Base-by-base conservation (phyloP, 73 alveolate genomes). In the Paramecium pentaurelia region DNA sequence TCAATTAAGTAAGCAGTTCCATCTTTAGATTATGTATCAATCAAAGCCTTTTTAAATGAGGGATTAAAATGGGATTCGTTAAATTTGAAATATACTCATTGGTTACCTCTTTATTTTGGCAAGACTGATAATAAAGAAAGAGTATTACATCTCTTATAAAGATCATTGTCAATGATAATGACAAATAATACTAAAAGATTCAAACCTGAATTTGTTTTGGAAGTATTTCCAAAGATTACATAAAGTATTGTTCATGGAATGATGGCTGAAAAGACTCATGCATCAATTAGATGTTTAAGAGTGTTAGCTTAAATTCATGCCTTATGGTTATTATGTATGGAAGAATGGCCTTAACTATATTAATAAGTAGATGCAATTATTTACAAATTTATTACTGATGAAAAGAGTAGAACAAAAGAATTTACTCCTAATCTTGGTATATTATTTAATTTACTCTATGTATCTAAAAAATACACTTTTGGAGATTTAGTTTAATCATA, bases 71-170 rank as follows among this genome's bases (percentile, higher is more conserved):
- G 92, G 92, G 94, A 97, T 40, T 95, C 97, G 70, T 86, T 93
- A 64, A 97, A 98, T 60, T 97, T 93, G 58, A 93, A 89, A 30
- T 97, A 96, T 95, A 93, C 98, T 38, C 99, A 97, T 93, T 97
- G 98, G 98, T 95, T 97, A 83, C 99, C 99, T 12, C 92, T 97
- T 70, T 96, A 94, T 93, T 97, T 97, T 77, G 98, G 99, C 51
- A 92, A 91, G 36, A 90, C 75, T 0, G 95, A 86, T 34, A 70
- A 92, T 30, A 91, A 94, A 83, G 99, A 95, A 8, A 93, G 97
- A 92, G 87, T 86, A 47, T 86, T 97, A 49, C 97, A 93, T 77
- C 95, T 97, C 71, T 86, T 94, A 10, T 92, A 95, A 94, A 95
- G 95, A 71, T 95, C 99, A 8, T 59, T 98, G 60, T 90, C 97